phyloP scores from a whole-genome alignment of 805 yeast species.

The Danielozyma ontarioensis region DNA sequence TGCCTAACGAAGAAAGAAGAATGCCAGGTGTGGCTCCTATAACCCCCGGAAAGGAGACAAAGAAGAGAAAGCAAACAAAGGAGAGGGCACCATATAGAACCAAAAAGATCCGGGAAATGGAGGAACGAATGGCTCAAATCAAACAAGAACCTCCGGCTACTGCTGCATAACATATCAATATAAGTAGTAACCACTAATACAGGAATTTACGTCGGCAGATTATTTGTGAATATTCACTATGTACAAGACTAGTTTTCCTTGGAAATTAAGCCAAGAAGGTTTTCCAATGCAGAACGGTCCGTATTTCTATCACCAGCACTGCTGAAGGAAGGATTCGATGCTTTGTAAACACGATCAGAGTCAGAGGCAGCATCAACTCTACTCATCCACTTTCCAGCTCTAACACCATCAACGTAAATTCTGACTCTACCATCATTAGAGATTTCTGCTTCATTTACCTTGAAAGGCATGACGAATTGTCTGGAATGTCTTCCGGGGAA shows the following conservation, averaged over 20 bases:
- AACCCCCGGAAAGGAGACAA: constrained; percentile 11
- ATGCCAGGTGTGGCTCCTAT: constrained; percentile 28
- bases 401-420: constrained; percentile 35
- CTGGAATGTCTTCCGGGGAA: constrained; percentile 37
- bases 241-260: constrained; percentile 2
- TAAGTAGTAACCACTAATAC: too few species aligned
- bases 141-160: not conserved
- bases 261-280: constrained; percentile 14
- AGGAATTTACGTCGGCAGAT: too few species aligned
- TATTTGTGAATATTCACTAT: not conserved
- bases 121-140: constrained; percentile 1
- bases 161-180: too few species aligned
- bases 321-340: constrained; percentile 28
- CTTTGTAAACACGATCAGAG: constrained; percentile 20
- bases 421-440: constrained; percentile 34
- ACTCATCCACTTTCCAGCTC: constrained; percentile 37
- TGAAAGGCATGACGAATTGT: constrained; percentile 41
- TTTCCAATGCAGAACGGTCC: constrained; percentile 12
- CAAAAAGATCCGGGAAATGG: constrained; percentile 8
- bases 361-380: constrained; percentile 14
- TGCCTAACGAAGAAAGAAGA: constrained; percentile 49
- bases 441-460: constrained; percentile 32
- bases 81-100: constrained; percentile 17
- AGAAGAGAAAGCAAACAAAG: constrained; percentile 31
- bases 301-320: constrained; percentile 31